These are phyloP conservation scores for Podaxis sp. DNA, from an alignment of 768 basidiomycete genomes.

Conservation along the genomic window DNA sequence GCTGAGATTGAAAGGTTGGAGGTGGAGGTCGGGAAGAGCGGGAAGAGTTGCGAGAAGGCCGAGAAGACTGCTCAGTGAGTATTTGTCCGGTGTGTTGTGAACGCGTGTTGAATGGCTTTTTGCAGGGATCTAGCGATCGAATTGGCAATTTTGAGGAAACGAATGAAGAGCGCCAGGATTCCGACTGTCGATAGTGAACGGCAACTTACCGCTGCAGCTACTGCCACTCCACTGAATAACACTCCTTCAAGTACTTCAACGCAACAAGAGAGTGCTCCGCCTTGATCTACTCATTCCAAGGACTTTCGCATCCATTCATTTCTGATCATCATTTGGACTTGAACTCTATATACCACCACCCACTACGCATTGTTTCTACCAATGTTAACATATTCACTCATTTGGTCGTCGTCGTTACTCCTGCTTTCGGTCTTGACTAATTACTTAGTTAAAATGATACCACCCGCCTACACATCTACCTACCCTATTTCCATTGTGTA, in stretches of 20 bases:
- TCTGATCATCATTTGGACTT: neutral
- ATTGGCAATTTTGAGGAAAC: slow-evolving; percentile 64
- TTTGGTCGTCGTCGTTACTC: neutral
- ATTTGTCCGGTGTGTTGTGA: slow-evolving; percentile 1
- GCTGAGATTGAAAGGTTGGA: slow-evolving; percentile 56
- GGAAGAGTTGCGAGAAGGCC: slow-evolving; percentile 55
- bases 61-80: slow-evolving; percentile 62
- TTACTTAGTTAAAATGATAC: neutral
- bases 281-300: neutral
- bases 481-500: neutral
- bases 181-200: neutral
- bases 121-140: slow-evolving; percentile 54
- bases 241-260: neutral
- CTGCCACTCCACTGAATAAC: neutral
- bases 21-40: slow-evolving; percentile 50
- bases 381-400: neutral
- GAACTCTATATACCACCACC: neutral
- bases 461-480: neutral
- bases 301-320: neutral
- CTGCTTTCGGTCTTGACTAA: neutral
- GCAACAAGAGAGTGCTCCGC: neutral
- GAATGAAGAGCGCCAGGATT: slow-evolving; percentile 42
- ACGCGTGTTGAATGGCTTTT: slow-evolving; percentile 8
- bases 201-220: neutral
- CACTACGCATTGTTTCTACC: neutral